Evolutionary conservation across 768 basidiomycete genomes (phyloP).

Genomic region (Mycena rebaudengoi): DNA sequence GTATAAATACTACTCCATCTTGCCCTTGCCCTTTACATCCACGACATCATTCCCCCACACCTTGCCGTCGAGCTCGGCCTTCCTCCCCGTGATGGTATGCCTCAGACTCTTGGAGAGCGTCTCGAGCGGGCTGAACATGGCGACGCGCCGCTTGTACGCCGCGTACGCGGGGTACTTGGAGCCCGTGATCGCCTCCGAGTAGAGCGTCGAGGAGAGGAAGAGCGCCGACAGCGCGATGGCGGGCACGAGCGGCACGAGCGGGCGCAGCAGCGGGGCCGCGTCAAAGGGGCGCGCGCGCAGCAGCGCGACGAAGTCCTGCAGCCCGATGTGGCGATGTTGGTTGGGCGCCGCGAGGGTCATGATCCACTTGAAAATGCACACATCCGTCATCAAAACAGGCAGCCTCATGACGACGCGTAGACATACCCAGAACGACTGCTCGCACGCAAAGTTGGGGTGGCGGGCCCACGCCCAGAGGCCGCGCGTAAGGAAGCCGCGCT

Average conservation of each 20-base stretch:
- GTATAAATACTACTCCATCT: conserved; percentile 19
- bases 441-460: conserved; percentile 94
- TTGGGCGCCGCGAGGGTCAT: conserved; percentile 74
- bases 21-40: conserved; percentile 26
- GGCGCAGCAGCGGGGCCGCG: conserved; percentile 1
- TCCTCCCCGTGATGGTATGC: conserved; percentile 31
- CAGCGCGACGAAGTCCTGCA: conserved; percentile 32
- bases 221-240: conserved; percentile 70
- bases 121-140: conserved; percentile 70
- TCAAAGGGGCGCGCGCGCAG: conserved; percentile 12
- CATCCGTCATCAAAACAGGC: too few relatives aligned
- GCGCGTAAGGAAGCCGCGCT: conserved; percentile 84
- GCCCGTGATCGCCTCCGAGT: conserved; percentile 82
- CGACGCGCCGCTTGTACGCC: conserved; percentile 80
- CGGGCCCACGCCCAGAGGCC: conserved; percentile 89
- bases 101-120: conserved; percentile 42
- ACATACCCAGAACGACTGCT: conserved; percentile 88
- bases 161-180: conserved; percentile 80
- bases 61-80: conserved; percentile 31
- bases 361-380: conserved; percentile 61
- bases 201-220: conserved; percentile 80
- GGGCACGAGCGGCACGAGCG: conserved; percentile 50
- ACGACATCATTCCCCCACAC: conserved; percentile 38
- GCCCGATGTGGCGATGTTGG: conserved; percentile 46
- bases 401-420: too few relatives aligned